A percentile compares a stretch with the other conserved stretches of the same genome.
These are phyloP conservation scores for Ascochyta koolunga DNA, from an alignment of 2,329 filamentous ascomycete species.

Conservation along the genomic window DNA sequence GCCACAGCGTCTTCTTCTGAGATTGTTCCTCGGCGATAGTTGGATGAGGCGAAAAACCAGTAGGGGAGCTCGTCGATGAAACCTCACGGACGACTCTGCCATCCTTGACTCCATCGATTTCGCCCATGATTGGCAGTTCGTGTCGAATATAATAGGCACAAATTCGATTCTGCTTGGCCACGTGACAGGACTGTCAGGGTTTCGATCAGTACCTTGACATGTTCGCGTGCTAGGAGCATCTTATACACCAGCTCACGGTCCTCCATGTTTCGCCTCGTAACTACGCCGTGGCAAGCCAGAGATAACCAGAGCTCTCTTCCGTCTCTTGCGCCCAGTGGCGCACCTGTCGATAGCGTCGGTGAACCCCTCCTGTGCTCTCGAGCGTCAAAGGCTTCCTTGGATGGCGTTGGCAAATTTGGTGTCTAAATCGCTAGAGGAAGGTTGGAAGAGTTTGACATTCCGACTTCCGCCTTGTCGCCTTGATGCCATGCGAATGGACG, in stretches of 20 bases:
- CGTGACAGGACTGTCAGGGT: background rate
- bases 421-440: slow-evolving; percentile 24
- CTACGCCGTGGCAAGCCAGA: slow-evolving; percentile 23
- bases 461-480: slow-evolving; percentile 31
- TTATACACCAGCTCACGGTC: slow-evolving; percentile 23
- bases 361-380: slow-evolving; percentile 4
- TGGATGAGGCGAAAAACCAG: slow-evolving; percentile 17
- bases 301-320: slow-evolving; percentile 22
- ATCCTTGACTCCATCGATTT: slow-evolving; percentile 25
- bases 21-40: slow-evolving; percentile 18
- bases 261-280: slow-evolving; percentile 6
- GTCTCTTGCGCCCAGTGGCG: slow-evolving; percentile 8
- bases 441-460: slow-evolving; percentile 25
- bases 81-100: slow-evolving; percentile 18
- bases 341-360: slow-evolving; percentile 11
- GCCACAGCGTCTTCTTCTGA: slow-evolving; percentile 40
- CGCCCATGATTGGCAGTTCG: slow-evolving; percentile 18
- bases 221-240: slow-evolving; percentile 14
- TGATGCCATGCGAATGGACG: background rate
- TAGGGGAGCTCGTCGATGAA: slow-evolving; percentile 17
- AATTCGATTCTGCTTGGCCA: background rate
- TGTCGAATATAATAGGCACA: background rate
- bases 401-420: slow-evolving; percentile 27
- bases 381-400: slow-evolving; percentile 13
- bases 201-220: background rate